Evolutionary conservation across 805 yeast genomes (phyloP).

Genomic region (Huiozyma naganishii): DNA sequence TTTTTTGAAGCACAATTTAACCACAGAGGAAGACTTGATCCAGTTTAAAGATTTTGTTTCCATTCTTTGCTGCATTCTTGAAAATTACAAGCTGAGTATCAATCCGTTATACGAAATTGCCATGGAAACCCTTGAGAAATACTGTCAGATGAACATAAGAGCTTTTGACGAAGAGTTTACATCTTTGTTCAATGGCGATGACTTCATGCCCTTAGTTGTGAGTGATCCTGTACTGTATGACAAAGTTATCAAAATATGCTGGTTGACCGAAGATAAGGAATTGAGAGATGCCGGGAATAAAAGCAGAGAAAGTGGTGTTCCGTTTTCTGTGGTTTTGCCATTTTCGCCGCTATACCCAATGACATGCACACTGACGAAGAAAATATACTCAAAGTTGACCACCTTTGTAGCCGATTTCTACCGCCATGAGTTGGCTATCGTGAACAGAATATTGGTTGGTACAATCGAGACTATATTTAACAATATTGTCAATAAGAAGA

Average conservation of each 20-base stretch:
- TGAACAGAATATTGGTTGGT: constrained; percentile 47
- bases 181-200: constrained; percentile 60
- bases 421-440: constrained; percentile 48
- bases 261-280: constrained; percentile 48
- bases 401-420: constrained; percentile 56
- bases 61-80: constrained; percentile 63
- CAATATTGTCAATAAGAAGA: constrained; percentile 53
- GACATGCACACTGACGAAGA: constrained; percentile 65
- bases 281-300: constrained; percentile 4
- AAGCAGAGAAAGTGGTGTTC: constrained; percentile 7
- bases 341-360: constrained; percentile 84
- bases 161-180: constrained; percentile 53
- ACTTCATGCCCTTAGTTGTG: constrained; percentile 77
- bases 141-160: constrained; percentile 42
- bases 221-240: constrained; percentile 49
- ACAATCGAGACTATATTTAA: constrained; percentile 62
- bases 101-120: constrained; percentile 52
- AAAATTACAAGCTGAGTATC: constrained; percentile 53
- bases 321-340: constrained; percentile 61
- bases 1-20: constrained; percentile 34
- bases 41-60: constrained; percentile 58
- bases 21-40: constrained; percentile 35
- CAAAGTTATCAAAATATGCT: constrained; percentile 51
- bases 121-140: constrained; percentile 46
- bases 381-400: constrained; percentile 52